Evolutionary conservation across 305 asterid genomes (phyloP), one percentile per base, ranked within the genome.

Genomic region (Rubia balearica): DNA sequence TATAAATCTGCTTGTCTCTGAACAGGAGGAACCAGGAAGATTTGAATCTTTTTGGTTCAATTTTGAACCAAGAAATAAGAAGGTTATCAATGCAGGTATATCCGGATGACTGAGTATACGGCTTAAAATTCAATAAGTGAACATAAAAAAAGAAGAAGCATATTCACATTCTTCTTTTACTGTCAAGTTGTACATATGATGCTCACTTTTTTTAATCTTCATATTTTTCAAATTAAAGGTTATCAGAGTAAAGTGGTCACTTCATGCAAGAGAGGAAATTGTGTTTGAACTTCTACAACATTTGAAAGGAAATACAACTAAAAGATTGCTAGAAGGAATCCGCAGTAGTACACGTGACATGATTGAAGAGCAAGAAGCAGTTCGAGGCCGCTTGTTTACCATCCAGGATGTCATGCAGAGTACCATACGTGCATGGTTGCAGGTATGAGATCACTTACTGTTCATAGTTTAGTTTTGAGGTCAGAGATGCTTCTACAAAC

Each of bases 331-430:
- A 67, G 90, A 94, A 80, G 93, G 91, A 74, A 88, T 87, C 71
- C 71, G 87, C 75, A 89, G 85, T 85, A 89, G 95, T 78, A 91
- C 98, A 3, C 82, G 99, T 78, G 85, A 89, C 69, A 94, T 94
- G 99, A 89, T 94, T 63, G 97, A 88, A 74, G 99, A 94, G 85
- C 99, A 91, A 86, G 99, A 94, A 86, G 99, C 98, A 22, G 97
- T 87, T 73, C 96, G 99, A 61, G 98, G 87, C 55, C 99, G 98
- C 78, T 78, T 91, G 76, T 94, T 94, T 78, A 94, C 99, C 83
- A 88, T 94, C 71, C 99, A 94, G 82, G 99, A 94, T 73, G 99
- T 94, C 80, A 94, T 89, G 99, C 99, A 94, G 90, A 94, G 99
- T 85, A 87, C 89, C n/a, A 70, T 83, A 53, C 96, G 99, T 60